Conservation (phyloP, 2,329 filamentous ascomycete genomes). For the Sporothrix schenckii region DNA sequence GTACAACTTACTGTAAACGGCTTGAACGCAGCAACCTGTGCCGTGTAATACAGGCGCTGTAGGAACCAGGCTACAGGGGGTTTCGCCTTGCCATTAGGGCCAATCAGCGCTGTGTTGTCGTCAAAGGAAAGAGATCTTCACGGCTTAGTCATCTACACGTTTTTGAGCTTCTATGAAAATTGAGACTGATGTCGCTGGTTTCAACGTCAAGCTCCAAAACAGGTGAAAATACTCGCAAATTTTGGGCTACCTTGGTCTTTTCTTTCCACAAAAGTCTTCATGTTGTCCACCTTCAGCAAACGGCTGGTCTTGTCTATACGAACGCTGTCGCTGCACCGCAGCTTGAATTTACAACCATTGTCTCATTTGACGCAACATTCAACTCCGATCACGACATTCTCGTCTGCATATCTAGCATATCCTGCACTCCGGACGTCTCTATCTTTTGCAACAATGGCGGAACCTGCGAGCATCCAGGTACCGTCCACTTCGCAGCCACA, state of each 20-base stretch:
- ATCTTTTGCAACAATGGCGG: neutral
- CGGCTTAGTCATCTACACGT: constrained; percentile 28
- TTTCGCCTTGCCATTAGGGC: neutral
- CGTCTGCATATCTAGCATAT: neutral
- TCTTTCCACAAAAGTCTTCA: neutral
- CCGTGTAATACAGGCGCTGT: neutral
- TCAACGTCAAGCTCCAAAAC: neutral
- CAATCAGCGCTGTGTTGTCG: constrained; percentile 24
- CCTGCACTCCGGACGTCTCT: neutral
- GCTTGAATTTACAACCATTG: neutral
- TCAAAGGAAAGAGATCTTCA: neutral
- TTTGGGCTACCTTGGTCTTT: neutral
- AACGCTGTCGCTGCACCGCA: neutral
- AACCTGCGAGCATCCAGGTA: neutral
- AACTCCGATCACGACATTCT: constrained; percentile 26
- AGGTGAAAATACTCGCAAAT: neutral
- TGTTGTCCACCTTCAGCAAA: constrained; percentile 10
- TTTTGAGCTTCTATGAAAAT: constrained; percentile 22
- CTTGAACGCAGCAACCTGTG: no score
- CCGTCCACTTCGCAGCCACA: neutral
- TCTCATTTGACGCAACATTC: constrained; percentile 20
- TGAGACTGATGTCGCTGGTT: neutral
- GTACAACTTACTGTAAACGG: no score
- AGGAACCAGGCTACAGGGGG: neutral
- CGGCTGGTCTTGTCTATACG: constrained; percentile 7